Conservation (phyloP, 805 yeast genomes). For the Priceomyces haplophilus region DNA sequence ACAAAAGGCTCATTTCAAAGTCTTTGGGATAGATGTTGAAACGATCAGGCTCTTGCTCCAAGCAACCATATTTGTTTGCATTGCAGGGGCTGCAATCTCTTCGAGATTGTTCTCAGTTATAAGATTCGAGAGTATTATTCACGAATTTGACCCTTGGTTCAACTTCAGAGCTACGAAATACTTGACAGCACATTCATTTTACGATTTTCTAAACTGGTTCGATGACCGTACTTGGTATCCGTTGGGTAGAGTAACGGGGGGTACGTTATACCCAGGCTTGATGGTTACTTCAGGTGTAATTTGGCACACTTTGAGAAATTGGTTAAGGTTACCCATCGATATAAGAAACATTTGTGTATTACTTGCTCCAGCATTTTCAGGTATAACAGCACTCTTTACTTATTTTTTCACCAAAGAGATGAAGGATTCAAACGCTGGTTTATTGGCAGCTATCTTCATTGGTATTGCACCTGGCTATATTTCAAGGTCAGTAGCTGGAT, state of each 20-base stretch:
- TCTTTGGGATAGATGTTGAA: conserved; percentile 31
- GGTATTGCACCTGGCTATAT: conserved; percentile 99
- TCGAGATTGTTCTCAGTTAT: conserved; percentile 94
- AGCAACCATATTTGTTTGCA: conserved; percentile 64
- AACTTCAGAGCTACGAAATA: conserved; percentile 95
- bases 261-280: conserved; percentile 95
- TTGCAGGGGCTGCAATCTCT: conserved; percentile 89
- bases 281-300: conserved; percentile 96
- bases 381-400: conserved; percentile 86
- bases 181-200: conserved; percentile 76
- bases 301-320: conserved; percentile 64
- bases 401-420: conserved; percentile 85
- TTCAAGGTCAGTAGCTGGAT: conserved; percentile 97
- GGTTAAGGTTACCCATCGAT: conserved; percentile 78
- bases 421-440: conserved; percentile 85
- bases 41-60: conserved; percentile 50
- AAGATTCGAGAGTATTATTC: conserved; percentile 93
- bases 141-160: conserved; percentile 97
- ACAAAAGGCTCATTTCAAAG: conserved; percentile 21
- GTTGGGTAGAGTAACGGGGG: conserved; percentile 97
- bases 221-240: conserved; percentile 99
- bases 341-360: conserved; percentile 94
- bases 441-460: conserved; percentile 89
- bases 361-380: conserved; percentile 95
- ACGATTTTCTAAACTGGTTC: conserved; percentile 95